These are phyloP conservation scores for Alternaria gaisen DNA, from an alignment of 2,329 filamentous ascomycete genomes.

Conservation along the genomic window DNA sequence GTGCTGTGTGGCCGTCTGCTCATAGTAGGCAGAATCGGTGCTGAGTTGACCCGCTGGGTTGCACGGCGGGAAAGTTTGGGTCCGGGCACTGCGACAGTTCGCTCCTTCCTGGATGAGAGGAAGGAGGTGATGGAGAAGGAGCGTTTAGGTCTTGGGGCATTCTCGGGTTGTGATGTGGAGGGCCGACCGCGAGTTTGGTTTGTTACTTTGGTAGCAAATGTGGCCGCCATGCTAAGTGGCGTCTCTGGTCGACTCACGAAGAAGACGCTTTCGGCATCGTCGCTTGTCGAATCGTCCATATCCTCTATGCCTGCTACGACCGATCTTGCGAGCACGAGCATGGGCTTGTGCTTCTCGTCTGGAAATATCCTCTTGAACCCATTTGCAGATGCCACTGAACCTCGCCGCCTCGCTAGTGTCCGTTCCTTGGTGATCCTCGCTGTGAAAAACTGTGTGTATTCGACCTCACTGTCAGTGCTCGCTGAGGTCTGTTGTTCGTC, in stretches of 20 bases:
- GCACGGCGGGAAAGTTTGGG: conserved; percentile 39
- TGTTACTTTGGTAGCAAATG: conserved; percentile 37
- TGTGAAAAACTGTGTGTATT: conserved; percentile 51
- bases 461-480: conserved; percentile 38
- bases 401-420: conserved; percentile 53
- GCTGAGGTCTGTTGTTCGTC: conserved; percentile 30
- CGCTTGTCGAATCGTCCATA: conserved; percentile 49
- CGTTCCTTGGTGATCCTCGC: conserved; percentile 46
- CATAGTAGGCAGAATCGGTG: conserved; percentile 49
- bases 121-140: conserved; percentile 62
- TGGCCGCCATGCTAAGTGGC: conserved; percentile 45
- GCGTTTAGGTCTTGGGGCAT: conserved; percentile 50
- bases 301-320: conserved; percentile 45
- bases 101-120: conserved; percentile 52
- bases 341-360: conserved; percentile 56
- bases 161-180: conserved; percentile 32
- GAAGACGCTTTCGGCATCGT: conserved; percentile 52
- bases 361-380: conserved; percentile 56
- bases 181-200: conserved; percentile 22
- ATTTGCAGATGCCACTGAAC: conserved; percentile 49
- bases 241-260: conserved; percentile 52
- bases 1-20: conserved; percentile 48
- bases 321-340: conserved; percentile 58
- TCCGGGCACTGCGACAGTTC: conserved; percentile 37
- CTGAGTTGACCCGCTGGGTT: conserved; percentile 47